A percentile compares a stretch with the other conserved stretches of the same genome.
phyloP scores from a whole-genome alignment of 371 early-diverging fungal genomes.

The Nosema granulosis region DNA sequence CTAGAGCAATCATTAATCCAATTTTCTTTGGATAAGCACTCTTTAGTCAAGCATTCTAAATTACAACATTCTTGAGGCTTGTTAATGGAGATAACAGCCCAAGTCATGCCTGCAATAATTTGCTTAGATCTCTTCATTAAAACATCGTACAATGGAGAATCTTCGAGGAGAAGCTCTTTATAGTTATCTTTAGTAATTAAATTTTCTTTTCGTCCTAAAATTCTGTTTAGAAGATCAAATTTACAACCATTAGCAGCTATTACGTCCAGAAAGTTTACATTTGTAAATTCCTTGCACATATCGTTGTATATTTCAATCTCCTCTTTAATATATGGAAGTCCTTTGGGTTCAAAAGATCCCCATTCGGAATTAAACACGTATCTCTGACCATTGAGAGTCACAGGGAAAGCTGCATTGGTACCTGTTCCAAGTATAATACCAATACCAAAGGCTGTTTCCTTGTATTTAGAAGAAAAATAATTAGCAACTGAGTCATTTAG shows the following conservation, averaged over 20 bases:
- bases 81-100: too few relatives aligned
- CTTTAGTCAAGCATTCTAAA: too few relatives aligned
- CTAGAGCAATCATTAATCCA: too few relatives aligned
- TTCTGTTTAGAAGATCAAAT: background rate
- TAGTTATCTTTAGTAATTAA: background rate
- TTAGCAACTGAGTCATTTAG: slow-evolving; percentile 17
- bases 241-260: slow-evolving; percentile 14
- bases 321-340: background rate
- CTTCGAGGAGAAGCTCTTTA: background rate
- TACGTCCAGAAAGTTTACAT: background rate
- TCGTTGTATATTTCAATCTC: background rate
- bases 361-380: slow-evolving; percentile 14
- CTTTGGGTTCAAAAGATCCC: slow-evolving; percentile 11
- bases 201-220: background rate
- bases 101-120: background rate
- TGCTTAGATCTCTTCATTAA: slow-evolving; percentile 13
- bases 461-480: slow-evolving; percentile 11
- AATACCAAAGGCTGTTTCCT: background rate
- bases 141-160: too few relatives aligned
- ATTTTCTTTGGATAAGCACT: too few relatives aligned
- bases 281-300: background rate
- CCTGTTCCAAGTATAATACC: slow-evolving; percentile 22
- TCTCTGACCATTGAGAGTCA: background rate
- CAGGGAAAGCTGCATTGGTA: slow-evolving; percentile 1
- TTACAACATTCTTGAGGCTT: too few relatives aligned